Base-by-base conservation (phyloP, 108 stramenopile genomes). In the Parietichytrium sp. region DNA sequence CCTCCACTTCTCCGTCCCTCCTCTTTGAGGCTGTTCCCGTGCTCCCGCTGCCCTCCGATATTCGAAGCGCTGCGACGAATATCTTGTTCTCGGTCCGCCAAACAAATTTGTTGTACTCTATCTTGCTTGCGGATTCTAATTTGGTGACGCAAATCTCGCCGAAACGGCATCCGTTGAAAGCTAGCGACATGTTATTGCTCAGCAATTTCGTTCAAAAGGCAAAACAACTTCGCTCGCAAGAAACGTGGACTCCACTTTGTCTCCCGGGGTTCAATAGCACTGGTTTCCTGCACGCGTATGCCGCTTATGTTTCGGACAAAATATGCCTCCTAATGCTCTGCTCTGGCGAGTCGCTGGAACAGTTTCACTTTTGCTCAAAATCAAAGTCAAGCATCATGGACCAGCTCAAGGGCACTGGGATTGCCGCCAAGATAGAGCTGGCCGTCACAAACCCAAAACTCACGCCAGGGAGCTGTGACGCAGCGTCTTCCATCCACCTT, bases 191-290 rank as follows among this genome's bases (percentile, higher is more conserved):
- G 38, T n/a, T 72, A 23, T 42, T 72, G 10, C 33, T 72, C 29
- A 72, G 36, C 38, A 72, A 72, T 2, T 72, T 72, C 45, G 61
- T 72, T 33, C 61, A 27, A 10, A 72, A 72, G 15, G 61, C 61
- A 16, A 72, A 72, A 42, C 61, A 72, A 42, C 61, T 72, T 8
- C 61, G 61, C 33, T 72, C 61, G 61, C 61, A 72, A 20, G 61
- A 72, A 20, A 72, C 61, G 6, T 72, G 61, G 61, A 72, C 61
- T 16, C 61, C 61, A 10, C 61, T 72, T 20, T 72, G 61, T n/a
- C 61, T 72, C n/a, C 61, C 61, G 33, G 61, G 38, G 16, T 72
- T 72, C 42, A 72, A 72, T 25, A n/a, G 38, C 36, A 72, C 61
- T 2, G 61, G 61, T 6, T 72, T 72, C 2, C 61, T 72, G 6